Base-by-base conservation (phyloP, 352 stramenopile genomes). In the Globisporangium uncinulatum region DNA sequence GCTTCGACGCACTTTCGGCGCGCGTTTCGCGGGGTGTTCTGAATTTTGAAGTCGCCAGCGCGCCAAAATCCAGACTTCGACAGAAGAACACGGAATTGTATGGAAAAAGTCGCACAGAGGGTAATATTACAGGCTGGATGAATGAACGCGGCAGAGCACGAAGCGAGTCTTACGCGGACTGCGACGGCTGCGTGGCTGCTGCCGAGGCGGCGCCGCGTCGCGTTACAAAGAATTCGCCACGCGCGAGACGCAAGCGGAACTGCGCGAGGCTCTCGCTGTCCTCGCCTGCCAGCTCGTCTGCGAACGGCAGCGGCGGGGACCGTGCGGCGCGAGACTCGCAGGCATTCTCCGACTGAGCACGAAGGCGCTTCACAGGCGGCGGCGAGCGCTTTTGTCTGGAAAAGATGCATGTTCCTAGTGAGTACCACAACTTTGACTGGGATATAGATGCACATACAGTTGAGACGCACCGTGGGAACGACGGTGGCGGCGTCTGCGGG, bases 231-330 rank as follows among this genome's bases (percentile, higher is more conserved):
- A 61, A 60, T 34, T 57, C 45, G 20, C 50, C 31, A 20, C 50
- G 21, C 15, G 44, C 54, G 19, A 62, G 42, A 15, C 69, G 63
- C 1, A n/a, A 43, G 20, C 69, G 60, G 41, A 74, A 53, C 39
- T 45, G 56, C 37, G 37, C 29, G 20, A 61, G 47, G 19, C 58
- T 65, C 17, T 61, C 68, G 34, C 70, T 56, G 17, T 50, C 66
- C 46, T 61, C 62, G 10, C 24, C 24, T 29, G 24, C 24, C 24
- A 29, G 24, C 24, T 70, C 67, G 19, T 74, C 65, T 46, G 59
- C 5, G 21, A 75, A 70, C 19, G 68, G 68, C 57, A 73, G 17
- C 7, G 56, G 47, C 15, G 46, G 47, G n/a, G 21, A 14, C 13
- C 48, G 50, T n/a, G n/a, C 56, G 14, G 6, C 49, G n/a, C 51